Conservation (phyloP, 2,329 filamentous ascomycete genomes). For the Aspergillus caelatus region DNA sequence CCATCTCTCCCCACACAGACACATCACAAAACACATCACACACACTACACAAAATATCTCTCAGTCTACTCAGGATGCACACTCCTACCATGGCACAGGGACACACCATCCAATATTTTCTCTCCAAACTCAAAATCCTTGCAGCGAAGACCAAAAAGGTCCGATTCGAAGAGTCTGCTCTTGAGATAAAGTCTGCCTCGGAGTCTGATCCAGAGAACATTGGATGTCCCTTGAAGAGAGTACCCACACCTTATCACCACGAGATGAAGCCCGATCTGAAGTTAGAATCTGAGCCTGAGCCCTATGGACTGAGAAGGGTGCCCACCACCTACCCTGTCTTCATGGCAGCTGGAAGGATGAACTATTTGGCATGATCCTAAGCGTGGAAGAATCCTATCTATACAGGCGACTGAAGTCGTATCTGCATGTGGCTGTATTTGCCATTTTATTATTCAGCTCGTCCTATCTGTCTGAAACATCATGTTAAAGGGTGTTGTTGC, state of each 20-base stretch:
- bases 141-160: not conserved
- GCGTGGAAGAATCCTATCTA: not conserved
- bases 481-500: not conserved
- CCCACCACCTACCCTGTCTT: not conserved
- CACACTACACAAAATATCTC: not conserved
- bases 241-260: not conserved
- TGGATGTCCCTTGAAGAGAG: not conserved
- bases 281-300: not conserved
- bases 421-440: not conserved
- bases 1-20: not conserved
- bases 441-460: not conserved
- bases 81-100: not conserved
- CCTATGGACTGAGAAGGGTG: not conserved
- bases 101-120: not conserved
- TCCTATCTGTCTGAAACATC: not conserved
- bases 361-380: too few species aligned
- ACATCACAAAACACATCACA: not conserved
- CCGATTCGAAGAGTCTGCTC: not conserved
- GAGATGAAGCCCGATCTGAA: not conserved
- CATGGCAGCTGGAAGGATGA: not conserved
- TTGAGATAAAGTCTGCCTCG: not conserved
- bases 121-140: not conserved
- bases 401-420: not conserved
- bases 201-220: not conserved
- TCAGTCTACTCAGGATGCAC: not conserved